Evolutionary conservation across 805 yeast species (phyloP).

Genomic region (Jamesozyma piceae): DNA sequence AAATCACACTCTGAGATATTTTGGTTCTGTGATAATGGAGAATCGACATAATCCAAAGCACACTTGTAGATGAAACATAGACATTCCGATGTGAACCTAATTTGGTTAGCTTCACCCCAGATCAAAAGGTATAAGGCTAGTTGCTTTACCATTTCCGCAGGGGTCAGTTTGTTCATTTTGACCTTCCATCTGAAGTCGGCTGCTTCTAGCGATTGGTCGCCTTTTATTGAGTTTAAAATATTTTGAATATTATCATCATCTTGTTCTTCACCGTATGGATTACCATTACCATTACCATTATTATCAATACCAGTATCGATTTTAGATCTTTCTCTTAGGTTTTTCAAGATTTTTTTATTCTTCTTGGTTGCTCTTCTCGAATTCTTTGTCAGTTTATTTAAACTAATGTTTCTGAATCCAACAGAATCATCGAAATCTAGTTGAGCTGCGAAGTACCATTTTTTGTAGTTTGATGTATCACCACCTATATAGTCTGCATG

Average conservation of each 20-base stretch:
- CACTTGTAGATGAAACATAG: conserved; percentile 77
- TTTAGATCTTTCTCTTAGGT: conserved; percentile 36
- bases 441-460: conserved; percentile 88
- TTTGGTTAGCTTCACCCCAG: conserved; percentile 88
- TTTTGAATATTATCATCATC: conserved; percentile 44
- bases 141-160: conserved; percentile 56
- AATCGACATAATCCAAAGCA: conserved; percentile 78
- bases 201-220: conserved; percentile 77
- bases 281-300: conserved; percentile 33
- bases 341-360: conserved; percentile 52
- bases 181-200: conserved; percentile 77
- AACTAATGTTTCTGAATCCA: conserved; percentile 46
- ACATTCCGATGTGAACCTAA: conserved; percentile 84
- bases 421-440: conserved; percentile 62
- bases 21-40: conserved; percentile 84
- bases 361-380: conserved; percentile 78
- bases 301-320: neutral
- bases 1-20: conserved; percentile 78
- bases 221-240: conserved; percentile 55
- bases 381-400: conserved; percentile 67
- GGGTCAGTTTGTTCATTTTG: conserved; percentile 46
- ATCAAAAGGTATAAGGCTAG: conserved; percentile 59
- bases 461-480: conserved; percentile 71
- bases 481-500: conserved; percentile 90
- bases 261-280: conserved; percentile 34